Evolutionary conservation across 2,329 filamentous ascomycete genomes (phyloP), one percentile per base, ranked within the genome.

Genomic region (Aspergillus pseudotamarii): DNA sequence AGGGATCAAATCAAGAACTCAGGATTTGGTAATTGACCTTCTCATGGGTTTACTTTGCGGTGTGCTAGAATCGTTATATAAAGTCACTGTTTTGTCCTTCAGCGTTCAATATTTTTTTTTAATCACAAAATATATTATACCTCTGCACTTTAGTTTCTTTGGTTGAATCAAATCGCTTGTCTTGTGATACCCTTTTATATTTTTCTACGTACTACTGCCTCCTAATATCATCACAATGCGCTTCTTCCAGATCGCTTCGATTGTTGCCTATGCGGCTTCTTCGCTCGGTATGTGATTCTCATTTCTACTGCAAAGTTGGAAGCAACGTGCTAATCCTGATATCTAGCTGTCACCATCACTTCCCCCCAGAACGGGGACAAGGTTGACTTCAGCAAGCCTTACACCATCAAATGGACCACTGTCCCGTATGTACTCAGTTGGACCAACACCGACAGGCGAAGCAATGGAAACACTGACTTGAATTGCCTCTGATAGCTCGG

Each of bases 401-500:
- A 76, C 62, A 75, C 73, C 3, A 73, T 82, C 61, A 74, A 74
- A 57, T 82, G 80, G 80, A 71, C 65, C 14, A 70, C 72, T 6
- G 78, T 81, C 36, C 62, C 65, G 78, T 79, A 61, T 60, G 72
- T 66, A 6, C 16, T 56, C 1, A 4, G 16, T 21, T 16, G 14
- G 23, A 10, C 6, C 12, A 12, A 23, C 14, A 11, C 32, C 11
- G n/a, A 54, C 38, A 4, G 21, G 6, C 21, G 43, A 32, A 23
- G 26, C 26, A 21, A 16, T 14, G 41, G n/a, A 19, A 41, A n/a
- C 10, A 51, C 21, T 50, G 30, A 54, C 16, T 32, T 8, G 46
- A 57, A 57, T 61, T 59, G 12, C 62, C n/a, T 43, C 59, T 19
- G 30, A 28, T 54, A 80, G 78, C 55, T 77, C 79, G 48, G 81